Conservation (phyloP, 495 filamentous ascomycete genomes). For the Penicillium cinerascens region DNA sequence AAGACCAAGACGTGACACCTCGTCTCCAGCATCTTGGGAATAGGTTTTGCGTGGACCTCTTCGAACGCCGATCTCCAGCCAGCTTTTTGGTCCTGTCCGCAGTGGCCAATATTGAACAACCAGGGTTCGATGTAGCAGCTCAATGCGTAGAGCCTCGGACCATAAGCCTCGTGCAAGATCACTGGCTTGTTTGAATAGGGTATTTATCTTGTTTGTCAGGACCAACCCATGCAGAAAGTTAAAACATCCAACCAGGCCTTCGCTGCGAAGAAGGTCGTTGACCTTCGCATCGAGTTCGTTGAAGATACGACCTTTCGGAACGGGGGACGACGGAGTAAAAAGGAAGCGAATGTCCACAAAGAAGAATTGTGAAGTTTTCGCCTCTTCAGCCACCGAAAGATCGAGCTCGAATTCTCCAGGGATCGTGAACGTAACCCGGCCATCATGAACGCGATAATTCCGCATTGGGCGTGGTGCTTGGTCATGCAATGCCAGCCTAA, state of each 20-base stretch:
- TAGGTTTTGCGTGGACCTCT: slow-evolving; percentile 50
- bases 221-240: slow-evolving; percentile 79
- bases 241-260: slow-evolving; percentile 74
- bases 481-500: slow-evolving; percentile 75
- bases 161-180: slow-evolving; percentile 65
- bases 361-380: slow-evolving; percentile 75
- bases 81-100: slow-evolving; percentile 67
- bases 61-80: slow-evolving; percentile 81
- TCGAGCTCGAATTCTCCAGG: slow-evolving; percentile 88
- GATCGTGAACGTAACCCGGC: slow-evolving; percentile 82
- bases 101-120: slow-evolving; percentile 87
- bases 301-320: slow-evolving; percentile 56
- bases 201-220: slow-evolving; percentile 80
- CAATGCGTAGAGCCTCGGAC: slow-evolving; percentile 69
- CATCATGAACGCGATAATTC: slow-evolving; percentile 69
- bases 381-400: slow-evolving; percentile 79
- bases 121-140: slow-evolving; percentile 71
- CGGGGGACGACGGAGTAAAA: slow-evolving; percentile 64
- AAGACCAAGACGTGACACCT: slow-evolving; percentile 54
- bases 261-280: slow-evolving; percentile 60
- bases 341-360: slow-evolving; percentile 88
- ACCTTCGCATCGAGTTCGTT: slow-evolving; percentile 63
- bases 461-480: slow-evolving; percentile 66
- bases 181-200: slow-evolving; percentile 70
- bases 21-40: slow-evolving; percentile 7